Evolutionary conservation across 2,329 filamentous ascomycete species (phyloP).

Genomic region (Camillea tinctor): DNA sequence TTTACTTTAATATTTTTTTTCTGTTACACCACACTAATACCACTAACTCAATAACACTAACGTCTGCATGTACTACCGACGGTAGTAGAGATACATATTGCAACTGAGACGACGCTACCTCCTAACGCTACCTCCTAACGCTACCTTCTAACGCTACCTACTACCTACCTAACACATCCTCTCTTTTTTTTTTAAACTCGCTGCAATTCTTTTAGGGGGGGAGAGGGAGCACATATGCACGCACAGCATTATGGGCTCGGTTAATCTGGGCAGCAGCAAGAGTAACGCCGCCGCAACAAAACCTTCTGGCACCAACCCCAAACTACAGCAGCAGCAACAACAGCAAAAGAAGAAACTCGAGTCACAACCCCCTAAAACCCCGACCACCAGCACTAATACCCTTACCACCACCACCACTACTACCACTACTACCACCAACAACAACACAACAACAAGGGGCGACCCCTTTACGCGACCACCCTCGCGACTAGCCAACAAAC

Average conservation of each 20-base stretch:
- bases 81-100: not conserved
- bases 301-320: not conserved
- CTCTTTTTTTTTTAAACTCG: not conserved
- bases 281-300: not conserved
- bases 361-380: not conserved
- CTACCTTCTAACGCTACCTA: not conserved
- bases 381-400: conserved; percentile 10
- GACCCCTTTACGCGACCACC: not conserved
- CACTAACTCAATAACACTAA: not conserved
- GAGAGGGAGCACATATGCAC: not conserved
- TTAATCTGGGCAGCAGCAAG: not conserved
- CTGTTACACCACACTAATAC: too few relatives aligned
- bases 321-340: not conserved
- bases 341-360: not conserved
- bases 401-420: conserved; percentile 14
- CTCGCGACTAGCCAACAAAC: not conserved
- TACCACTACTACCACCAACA: conserved; percentile 19
- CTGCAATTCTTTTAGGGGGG: not conserved
- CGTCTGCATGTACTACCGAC: not conserved
- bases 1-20: too few relatives aligned
- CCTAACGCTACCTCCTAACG: not conserved
- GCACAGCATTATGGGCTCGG: not conserved
- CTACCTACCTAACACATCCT: too few relatives aligned
- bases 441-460: not conserved
- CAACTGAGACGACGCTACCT: not conserved